A percentile compares a stretch with the other conserved stretches of the same genome.
Evolutionary conservation across 1,284 basidiomycete genomes (phyloP).

Genomic region (Meira miltonrushii): DNA sequence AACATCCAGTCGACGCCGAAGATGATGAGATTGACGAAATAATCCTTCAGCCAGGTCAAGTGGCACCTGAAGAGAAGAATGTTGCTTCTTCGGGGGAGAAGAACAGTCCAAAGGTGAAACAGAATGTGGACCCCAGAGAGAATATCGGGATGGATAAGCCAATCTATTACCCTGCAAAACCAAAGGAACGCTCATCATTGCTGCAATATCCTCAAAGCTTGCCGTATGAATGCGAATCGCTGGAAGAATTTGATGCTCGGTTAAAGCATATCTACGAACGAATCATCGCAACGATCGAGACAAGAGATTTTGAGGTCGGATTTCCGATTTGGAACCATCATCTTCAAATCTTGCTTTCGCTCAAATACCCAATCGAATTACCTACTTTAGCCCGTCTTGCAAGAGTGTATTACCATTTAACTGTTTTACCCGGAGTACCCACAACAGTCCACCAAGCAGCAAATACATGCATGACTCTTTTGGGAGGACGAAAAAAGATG

Average conservation of each 20-base stretch:
- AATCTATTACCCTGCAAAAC: conserved; percentile 4
- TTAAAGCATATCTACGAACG: conserved; percentile 71
- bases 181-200: conserved; percentile 10
- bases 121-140: too few relatives aligned
- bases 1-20: conserved; percentile 7
- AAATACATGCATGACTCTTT: conserved; percentile 66
- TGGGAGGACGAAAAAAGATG: conserved; percentile 70
- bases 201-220: conserved; percentile 54
- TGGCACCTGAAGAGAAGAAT: too few relatives aligned
- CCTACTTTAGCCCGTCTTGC: conserved; percentile 70
- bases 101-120: not conserved
- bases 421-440: conserved; percentile 70
- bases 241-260: conserved; percentile 72
- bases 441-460: conserved; percentile 65
- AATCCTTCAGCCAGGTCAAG: not conserved
- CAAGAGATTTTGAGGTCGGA: conserved; percentile 60
- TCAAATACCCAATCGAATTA: conserved; percentile 50
- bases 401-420: conserved; percentile 76
- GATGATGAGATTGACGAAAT: conserved; percentile 12
- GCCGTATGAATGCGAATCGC: conserved; percentile 75
- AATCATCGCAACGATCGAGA: conserved; percentile 71
- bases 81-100: too few relatives aligned
- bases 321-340: conserved; percentile 59
- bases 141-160: not conserved
- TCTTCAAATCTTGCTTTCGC: conserved; percentile 46